Evolutionary conservation across 352 stramenopile species (phyloP).

Genomic region (Pythium scleroteichum): DNA sequence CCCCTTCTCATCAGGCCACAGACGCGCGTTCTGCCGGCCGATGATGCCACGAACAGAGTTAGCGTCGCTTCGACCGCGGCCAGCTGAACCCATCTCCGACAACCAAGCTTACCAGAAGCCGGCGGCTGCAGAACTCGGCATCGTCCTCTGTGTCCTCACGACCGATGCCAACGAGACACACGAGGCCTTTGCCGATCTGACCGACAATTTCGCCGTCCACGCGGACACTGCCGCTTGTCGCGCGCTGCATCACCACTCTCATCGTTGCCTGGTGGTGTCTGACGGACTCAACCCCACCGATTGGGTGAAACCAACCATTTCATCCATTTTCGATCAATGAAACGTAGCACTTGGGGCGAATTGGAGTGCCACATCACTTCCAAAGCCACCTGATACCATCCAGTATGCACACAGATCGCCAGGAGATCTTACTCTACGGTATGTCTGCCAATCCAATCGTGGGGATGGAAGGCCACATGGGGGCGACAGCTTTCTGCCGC

Average conservation of each 20-base stretch:
- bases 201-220: slow-evolving; percentile 77
- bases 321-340: no score
- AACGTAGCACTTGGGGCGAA: neutral
- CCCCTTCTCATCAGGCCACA: slow-evolving; percentile 71
- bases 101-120: slow-evolving; percentile 51
- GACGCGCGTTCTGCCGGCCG: slow-evolving; percentile 56
- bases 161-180: slow-evolving; percentile 81
- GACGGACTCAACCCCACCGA: no score
- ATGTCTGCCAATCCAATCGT: slow-evolving; percentile 86
- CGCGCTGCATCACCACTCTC: slow-evolving; percentile 80
- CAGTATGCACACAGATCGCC: neutral
- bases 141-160: slow-evolving; percentile 79
- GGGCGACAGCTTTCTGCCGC: slow-evolving; percentile 64
- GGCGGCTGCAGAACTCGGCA: slow-evolving; percentile 79
- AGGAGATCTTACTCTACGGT: slow-evolving; percentile 84
- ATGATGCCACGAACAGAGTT: neutral
- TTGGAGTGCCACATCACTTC: neutral
- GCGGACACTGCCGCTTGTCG: slow-evolving; percentile 75
- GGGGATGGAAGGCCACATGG: slow-evolving; percentile 73
- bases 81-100: neutral
- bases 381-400: neutral
- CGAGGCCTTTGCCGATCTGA: slow-evolving; percentile 70
- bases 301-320: no score
- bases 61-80: neutral
- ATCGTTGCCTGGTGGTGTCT: slow-evolving; percentile 31